These are phyloP conservation scores for Phytophthora lateralis DNA, from an alignment of 352 stramenopile genomes.

Conservation along the genomic window DNA sequence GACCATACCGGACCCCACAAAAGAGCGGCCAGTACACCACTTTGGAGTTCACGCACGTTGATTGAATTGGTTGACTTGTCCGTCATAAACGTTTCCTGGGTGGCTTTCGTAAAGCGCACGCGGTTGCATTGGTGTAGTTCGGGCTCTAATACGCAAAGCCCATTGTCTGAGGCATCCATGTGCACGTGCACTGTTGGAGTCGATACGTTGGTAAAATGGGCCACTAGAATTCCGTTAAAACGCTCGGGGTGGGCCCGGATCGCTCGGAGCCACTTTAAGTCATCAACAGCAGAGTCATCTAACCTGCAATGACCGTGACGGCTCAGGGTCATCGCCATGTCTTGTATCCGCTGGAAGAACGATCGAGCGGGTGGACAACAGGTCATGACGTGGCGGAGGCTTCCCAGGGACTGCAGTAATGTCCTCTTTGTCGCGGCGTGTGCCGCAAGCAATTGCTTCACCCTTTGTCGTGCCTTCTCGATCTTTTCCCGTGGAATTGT, in stretches of 20 bases:
- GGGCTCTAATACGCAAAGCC: slow-evolving; percentile 8
- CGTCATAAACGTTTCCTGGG: background rate
- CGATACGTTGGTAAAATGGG: background rate
- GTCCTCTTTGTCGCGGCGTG: background rate
- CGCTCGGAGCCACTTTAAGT: slow-evolving; percentile 1
- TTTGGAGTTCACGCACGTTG: slow-evolving; percentile 10
- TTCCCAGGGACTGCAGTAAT: background rate
- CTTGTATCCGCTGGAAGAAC: slow-evolving; percentile 6
- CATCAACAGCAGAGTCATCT: background rate
- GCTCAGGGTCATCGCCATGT: background rate
- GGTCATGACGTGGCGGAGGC: background rate
- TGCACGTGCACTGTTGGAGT: slow-evolving; percentile 18
- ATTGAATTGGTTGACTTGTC: slow-evolving; percentile 1
- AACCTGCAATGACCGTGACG: background rate
- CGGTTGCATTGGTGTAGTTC: slow-evolving; percentile 6
- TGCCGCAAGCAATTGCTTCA: background rate
- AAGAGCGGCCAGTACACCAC: slow-evolving; percentile 5
- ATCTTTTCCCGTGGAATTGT: slow-evolving; percentile 5
- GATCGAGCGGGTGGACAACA: background rate
- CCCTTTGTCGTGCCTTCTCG: background rate
- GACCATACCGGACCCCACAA: background rate
- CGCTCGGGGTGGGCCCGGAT: background rate
- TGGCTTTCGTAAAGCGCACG: background rate
- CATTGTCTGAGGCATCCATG: slow-evolving; percentile 16
- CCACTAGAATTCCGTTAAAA: slow-evolving; percentile 3